phyloP scores from a whole-genome alignment of 164 flowering plant species.

The Paratinospora sagittata region DNA sequence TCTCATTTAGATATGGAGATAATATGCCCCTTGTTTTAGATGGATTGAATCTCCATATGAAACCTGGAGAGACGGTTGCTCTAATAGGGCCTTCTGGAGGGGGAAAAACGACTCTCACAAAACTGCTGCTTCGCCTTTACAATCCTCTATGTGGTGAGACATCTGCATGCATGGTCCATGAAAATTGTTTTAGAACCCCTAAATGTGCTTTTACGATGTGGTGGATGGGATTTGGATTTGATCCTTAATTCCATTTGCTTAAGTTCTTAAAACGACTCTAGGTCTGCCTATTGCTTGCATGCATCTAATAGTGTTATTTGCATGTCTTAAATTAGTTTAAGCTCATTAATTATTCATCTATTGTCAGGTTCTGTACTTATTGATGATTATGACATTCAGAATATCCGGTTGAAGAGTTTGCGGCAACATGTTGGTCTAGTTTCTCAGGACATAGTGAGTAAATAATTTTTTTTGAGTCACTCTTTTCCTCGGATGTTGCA shows the following conservation, averaged over 20 bases:
- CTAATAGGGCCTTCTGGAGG: conserved; percentile 98
- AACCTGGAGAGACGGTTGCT: conserved; percentile 88
- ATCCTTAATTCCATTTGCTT: neutral
- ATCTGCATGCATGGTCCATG: conserved; percentile 4
- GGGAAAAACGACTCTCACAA: conserved; percentile 86
- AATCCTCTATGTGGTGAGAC: conserved; percentile 68
- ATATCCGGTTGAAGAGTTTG: conserved; percentile 49
- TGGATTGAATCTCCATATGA: conserved; percentile 68
- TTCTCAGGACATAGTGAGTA: conserved; percentile 90
- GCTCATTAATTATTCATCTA: neutral
- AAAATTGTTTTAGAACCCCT: neutral
- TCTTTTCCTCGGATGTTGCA: neutral
- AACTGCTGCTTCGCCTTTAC: conserved; percentile 92
- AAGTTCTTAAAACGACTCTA: neutral
- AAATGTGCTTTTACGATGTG: neutral
- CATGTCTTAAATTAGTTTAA: neutral
- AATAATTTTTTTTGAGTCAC: neutral
- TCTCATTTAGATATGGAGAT: conserved; percentile 71
- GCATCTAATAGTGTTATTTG: neutral
- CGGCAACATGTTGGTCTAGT: conserved; percentile 84
- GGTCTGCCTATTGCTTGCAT: neutral
- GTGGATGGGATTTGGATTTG: neutral
- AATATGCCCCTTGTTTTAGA: conserved; percentile 55
- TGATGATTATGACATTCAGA: conserved; percentile 54
- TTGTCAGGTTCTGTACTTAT: conserved; percentile 57